phyloP scores from a whole-genome alignment of 441 rosid species.

The Pelargonium citronellum region DNA sequence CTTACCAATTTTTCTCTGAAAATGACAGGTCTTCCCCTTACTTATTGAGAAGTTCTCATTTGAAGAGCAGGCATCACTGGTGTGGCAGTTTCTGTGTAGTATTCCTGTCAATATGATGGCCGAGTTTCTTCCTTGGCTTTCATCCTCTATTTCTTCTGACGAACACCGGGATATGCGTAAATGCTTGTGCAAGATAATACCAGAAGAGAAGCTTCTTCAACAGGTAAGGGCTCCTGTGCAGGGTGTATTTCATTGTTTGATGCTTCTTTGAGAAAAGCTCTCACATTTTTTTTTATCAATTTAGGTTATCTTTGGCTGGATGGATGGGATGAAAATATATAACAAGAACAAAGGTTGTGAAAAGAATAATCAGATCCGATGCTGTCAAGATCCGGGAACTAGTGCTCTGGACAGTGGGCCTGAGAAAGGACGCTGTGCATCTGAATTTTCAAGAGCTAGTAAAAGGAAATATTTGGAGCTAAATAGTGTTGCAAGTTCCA shows the following conservation, averaged over 20 bases:
- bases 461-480: slow-evolving; percentile 56
- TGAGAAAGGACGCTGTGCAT: slow-evolving; percentile 34
- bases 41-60: slow-evolving; percentile 80
- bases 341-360: slow-evolving; percentile 27
- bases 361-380: slow-evolving; percentile 25
- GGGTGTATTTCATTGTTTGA: slow-evolving; percentile 8
- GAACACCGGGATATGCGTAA: slow-evolving; percentile 65
- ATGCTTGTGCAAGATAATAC: slow-evolving; percentile 72
- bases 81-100: slow-evolving; percentile 97
- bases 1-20: slow-evolving; percentile 22
- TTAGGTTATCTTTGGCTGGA: slow-evolving; percentile 68
- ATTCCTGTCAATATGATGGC: slow-evolving; percentile 89
- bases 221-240: slow-evolving; percentile 45
- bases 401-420: slow-evolving; percentile 28
- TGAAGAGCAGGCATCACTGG: slow-evolving; percentile 84
- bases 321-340: slow-evolving; percentile 45
- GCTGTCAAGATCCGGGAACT: slow-evolving; percentile 33
- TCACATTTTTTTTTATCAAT: slow-evolving; percentile 19
- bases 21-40: slow-evolving; percentile 76
- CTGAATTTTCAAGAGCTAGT: slow-evolving; percentile 36
- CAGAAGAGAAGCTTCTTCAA: slow-evolving; percentile 69
- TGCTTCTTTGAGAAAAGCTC: slow-evolving; percentile 21
- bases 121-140: slow-evolving; percentile 97
- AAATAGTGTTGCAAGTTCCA: slow-evolving; percentile 28
- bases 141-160: slow-evolving; percentile 67